Base-by-base conservation (phyloP, 345 rosid genomes). In the Gossypium bickii region DNA sequence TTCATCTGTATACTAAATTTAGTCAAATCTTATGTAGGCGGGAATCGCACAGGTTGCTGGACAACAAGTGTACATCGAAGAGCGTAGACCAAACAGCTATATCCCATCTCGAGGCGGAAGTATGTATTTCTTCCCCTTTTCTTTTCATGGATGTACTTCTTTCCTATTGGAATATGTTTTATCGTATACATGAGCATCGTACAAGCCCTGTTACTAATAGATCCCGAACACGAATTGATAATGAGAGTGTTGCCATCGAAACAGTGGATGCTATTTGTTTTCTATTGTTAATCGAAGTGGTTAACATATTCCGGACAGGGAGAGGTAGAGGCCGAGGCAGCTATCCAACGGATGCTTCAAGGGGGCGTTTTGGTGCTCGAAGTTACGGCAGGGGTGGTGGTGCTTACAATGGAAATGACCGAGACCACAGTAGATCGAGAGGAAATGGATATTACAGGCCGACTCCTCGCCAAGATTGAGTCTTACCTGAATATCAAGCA, bases 21-120 rank as follows among this genome's bases (percentile, higher is more conserved):
- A 38, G 61, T 47, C 34, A 12, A 59, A 56, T 55, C 8, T 16
- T 34, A 48, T 71, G 72, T 58, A 90, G 95, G 89, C 79, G 0
- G 86, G 87, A 15, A 81, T 75, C 63, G 89, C 86, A 61, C 76
- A 76, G 70, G 89, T 88, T 51, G 87, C 86, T 12, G 91, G 91
- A 70, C 85, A 86, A 72, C 89, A 84, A 53, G 92, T 88, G 24
- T 84, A 84, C 77, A 87, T 90, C 41, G 95, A 90, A 79, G 92
- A 86, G 74, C 88, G 92, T 51, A 90, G 92, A 83, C 87, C 85
- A 5, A 90, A 87, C 75, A 86, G 85, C 82, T 82, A 82, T 72
- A 82, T 86, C 48, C 92, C 91, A 45, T 80, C 76, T 57, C 91
- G 91, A 77, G 85, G 82, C 34, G 88, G 86, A 83, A 88, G 95